These are phyloP conservation scores for Allium fistulosum DNA, from an alignment of 106 monocot genomes.

Conservation along the genomic window DNA sequence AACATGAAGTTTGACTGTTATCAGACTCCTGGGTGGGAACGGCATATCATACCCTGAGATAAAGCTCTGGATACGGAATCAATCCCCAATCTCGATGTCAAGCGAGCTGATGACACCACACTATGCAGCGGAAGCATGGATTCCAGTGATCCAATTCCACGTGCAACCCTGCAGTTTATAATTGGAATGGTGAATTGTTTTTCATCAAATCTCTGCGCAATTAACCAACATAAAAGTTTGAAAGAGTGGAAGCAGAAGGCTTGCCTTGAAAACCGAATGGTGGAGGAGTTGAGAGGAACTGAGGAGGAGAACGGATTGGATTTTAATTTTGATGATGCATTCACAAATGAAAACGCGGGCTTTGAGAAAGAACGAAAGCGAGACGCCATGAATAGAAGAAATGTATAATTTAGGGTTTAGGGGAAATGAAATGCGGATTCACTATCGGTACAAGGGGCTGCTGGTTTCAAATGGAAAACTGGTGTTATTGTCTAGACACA, in stretches of 20 bases:
- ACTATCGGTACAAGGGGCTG: neutral
- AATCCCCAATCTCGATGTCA: slow-evolving; percentile 72
- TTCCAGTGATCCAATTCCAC: slow-evolving; percentile 27
- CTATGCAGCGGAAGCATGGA: slow-evolving; percentile 83
- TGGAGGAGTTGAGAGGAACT: neutral
- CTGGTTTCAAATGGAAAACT: neutral
- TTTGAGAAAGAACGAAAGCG: slow-evolving; percentile 49
- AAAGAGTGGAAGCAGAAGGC: neutral
- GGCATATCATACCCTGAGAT: slow-evolving; percentile 93
- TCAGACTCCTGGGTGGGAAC: slow-evolving; percentile 88
- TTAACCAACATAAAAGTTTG: neutral
- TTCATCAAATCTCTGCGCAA: too few relatives aligned
- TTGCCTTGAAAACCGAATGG: slow-evolving; percentile 17
- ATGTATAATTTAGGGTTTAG: neutral
- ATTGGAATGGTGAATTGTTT: too few relatives aligned
- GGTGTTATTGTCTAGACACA: too few relatives aligned
- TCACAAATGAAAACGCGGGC: slow-evolving; percentile 47
- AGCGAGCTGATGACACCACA: slow-evolving; percentile 75
- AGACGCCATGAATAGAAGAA: slow-evolving; percentile 49
- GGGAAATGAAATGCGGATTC: neutral
- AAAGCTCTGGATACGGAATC: slow-evolving; percentile 58
- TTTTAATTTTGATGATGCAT: slow-evolving; percentile 1
- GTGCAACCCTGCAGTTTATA: slow-evolving; percentile 22
- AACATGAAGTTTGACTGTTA: neutral
- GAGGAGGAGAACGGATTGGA: slow-evolving; percentile 5